These are phyloP conservation scores for Laguncularia racemosa DNA, from an alignment of 345 rosid genomes.

Conservation along the genomic window DNA sequence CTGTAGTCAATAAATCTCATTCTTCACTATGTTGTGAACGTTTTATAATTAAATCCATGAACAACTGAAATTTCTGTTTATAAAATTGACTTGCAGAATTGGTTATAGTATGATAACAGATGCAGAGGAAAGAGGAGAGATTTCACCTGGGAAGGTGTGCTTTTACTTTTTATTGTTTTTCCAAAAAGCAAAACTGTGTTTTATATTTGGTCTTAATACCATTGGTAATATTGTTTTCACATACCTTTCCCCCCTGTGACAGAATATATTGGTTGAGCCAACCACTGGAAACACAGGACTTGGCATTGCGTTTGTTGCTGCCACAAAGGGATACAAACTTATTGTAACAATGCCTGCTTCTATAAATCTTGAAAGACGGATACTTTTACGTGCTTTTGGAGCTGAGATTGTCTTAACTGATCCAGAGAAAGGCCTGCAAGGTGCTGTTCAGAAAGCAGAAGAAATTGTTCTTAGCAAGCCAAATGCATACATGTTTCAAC, in stretches of 20 bases:
- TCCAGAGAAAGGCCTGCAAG: conserved; percentile 79
- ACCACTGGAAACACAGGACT: conserved; percentile 91
- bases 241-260: conserved; percentile 12
- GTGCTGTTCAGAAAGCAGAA: conserved; percentile 83
- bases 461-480: conserved; percentile 61
- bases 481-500: conserved; percentile 72
- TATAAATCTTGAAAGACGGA: conserved; percentile 67
- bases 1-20: too few relatives aligned
- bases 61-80: conserved; percentile 5
- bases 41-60: neutral
- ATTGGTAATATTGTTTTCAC: neutral
- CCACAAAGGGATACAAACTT: conserved; percentile 75
- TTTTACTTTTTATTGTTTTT: conserved; percentile 1
- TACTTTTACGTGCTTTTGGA: conserved; percentile 83
- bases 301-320: conserved; percentile 86
- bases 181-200: neutral
- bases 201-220: conserved; percentile 1
- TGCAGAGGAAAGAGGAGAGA: conserved; percentile 76
- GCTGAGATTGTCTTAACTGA: conserved; percentile 80
- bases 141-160: conserved; percentile 71
- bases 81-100: conserved; percentile 42
- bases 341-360: conserved; percentile 93
- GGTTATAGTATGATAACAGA: conserved; percentile 78
- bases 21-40: too few relatives aligned
- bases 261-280: conserved; percentile 77